Conservation (phyloP, 257 asterid genomes). For the Penstemon davidsonii region DNA sequence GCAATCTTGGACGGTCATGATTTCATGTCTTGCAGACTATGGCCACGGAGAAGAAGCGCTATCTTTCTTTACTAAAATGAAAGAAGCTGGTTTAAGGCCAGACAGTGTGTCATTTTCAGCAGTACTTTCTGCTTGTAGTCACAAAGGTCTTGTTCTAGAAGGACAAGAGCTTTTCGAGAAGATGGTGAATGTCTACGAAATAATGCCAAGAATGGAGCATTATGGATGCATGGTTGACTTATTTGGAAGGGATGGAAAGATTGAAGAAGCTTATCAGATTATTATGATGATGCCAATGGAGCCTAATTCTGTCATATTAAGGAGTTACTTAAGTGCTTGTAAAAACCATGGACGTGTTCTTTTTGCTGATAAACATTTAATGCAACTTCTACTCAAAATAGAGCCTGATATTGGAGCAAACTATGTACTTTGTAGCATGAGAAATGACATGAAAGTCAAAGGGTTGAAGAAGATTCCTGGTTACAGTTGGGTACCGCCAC, state of each 20-base stretch:
- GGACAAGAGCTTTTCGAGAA: constrained; percentile 51
- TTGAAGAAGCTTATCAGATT: constrained; percentile 63
- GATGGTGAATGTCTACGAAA: constrained; percentile 49
- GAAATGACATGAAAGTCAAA: constrained; percentile 49
- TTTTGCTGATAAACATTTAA: constrained; percentile 36
- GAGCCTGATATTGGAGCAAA: constrained; percentile 72
- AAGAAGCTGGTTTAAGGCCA: constrained; percentile 52
- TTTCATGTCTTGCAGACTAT: constrained; percentile 60
- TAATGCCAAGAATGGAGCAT: constrained; percentile 72
- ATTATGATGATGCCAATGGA: constrained; percentile 59
- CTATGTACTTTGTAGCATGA: constrained; percentile 53
- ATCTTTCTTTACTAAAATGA: constrained; percentile 58
- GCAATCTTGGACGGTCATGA: constrained; percentile 72
- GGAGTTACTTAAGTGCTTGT: constrained; percentile 74
- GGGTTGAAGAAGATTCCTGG: constrained; percentile 63
- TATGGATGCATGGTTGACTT: constrained; percentile 81
- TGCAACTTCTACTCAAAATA: constrained; percentile 43
- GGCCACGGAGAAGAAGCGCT: constrained; percentile 61
- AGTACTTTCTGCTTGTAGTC: constrained; percentile 72
- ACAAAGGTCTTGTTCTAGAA: constrained; percentile 52
- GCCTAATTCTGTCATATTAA: constrained; percentile 58
- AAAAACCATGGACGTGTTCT: constrained; percentile 43
- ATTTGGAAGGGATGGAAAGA: constrained; percentile 65
- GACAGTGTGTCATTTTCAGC: constrained; percentile 59
- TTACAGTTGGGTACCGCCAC: constrained; percentile 52